A percentile compares a stretch with the other conserved stretches of the same genome.
These are phyloP conservation scores for Aschersonia sp. DNA, from an alignment of 2,329 filamentous ascomycete species.

Conservation along the genomic window DNA sequence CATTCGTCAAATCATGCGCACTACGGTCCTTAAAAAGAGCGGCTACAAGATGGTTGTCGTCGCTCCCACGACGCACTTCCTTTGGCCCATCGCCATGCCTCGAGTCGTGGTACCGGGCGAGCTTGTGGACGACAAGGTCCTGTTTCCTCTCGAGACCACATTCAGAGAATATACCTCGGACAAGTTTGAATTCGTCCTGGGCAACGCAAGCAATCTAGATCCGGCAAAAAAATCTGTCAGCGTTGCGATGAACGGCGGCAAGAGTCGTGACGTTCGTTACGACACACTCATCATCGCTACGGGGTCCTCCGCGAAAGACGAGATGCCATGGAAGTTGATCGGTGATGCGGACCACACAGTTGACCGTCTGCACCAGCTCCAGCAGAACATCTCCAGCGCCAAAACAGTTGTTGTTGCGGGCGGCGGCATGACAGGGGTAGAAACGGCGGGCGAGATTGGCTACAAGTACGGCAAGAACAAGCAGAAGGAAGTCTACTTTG, in stretches of 20 bases:
- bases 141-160: conserved; percentile 20
- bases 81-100: conserved; percentile 32
- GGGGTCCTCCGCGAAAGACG: conserved; percentile 26
- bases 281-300: conserved; percentile 41
- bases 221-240: conserved; percentile 25
- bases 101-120: conserved; percentile 32
- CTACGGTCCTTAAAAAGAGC: conserved; percentile 21
- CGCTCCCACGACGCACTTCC: conserved; percentile 31
- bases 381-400: conserved; percentile 23
- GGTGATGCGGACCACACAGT: conserved; percentile 27
- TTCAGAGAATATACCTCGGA: conserved; percentile 31
- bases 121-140: conserved; percentile 24
- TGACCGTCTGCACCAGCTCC: conserved; percentile 19
- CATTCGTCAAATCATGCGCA: conserved; percentile 35
- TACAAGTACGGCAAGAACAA: conserved; percentile 26
- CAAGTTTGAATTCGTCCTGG: conserved; percentile 38
- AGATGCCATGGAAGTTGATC: conserved; percentile 35
- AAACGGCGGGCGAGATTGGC: conserved; percentile 36
- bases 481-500: conserved; percentile 30
- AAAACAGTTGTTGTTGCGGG: conserved; percentile 36
- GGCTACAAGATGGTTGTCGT: conserved; percentile 31
- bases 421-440: conserved; percentile 34
- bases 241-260: conserved; percentile 20
- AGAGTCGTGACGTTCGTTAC: conserved; percentile 26
- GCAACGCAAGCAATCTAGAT: conserved; percentile 29